Evolutionary conservation across 768 basidiomycete genomes (phyloP).

Genomic region (Lactifluus rugatus): DNA sequence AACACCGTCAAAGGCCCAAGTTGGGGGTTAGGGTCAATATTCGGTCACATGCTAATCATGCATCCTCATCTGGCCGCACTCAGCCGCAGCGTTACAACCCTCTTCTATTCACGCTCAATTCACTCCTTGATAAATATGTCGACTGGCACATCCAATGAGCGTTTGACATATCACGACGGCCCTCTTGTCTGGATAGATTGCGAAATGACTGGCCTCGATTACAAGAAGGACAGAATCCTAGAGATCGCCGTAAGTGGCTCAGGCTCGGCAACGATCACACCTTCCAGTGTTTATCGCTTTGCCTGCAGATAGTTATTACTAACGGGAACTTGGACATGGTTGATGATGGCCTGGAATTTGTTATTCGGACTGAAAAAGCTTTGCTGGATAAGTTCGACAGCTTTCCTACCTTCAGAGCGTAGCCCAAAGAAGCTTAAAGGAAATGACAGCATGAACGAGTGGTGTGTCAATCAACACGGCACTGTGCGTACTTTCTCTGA

Average conservation of each 20-base stretch:
- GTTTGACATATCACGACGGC: conserved; percentile 37
- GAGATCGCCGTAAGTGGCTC: conserved; percentile 59
- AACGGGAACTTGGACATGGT: conserved; percentile 73
- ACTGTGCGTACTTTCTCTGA: conserved; percentile 34
- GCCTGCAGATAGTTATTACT: conserved; percentile 68
- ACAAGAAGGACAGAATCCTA: conserved; percentile 55
- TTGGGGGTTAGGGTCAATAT: conserved; percentile 8
- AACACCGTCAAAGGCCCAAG: neutral
- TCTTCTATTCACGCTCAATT: too few relatives aligned
- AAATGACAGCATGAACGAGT: conserved; percentile 64
- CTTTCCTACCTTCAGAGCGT: neutral
- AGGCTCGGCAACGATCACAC: neutral
- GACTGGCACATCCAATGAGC: neutral
- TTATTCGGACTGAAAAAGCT: conserved; percentile 63
- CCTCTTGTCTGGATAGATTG: conserved; percentile 82
- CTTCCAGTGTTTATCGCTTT: neutral
- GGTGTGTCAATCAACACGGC: conserved; percentile 81
- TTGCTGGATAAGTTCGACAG: conserved; percentile 53
- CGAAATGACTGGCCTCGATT: conserved; percentile 77
- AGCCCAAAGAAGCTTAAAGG: neutral
- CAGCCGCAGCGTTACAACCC: too few relatives aligned
- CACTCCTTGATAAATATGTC: too few relatives aligned
- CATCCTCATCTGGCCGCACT: too few relatives aligned
- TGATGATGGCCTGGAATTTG: conserved; percentile 69
- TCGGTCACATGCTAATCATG: neutral